Evolutionary conservation across 345 rosid genomes (phyloP), one percentile per base, ranked within the genome.

Genomic region (Mercurialis annua): DNA sequence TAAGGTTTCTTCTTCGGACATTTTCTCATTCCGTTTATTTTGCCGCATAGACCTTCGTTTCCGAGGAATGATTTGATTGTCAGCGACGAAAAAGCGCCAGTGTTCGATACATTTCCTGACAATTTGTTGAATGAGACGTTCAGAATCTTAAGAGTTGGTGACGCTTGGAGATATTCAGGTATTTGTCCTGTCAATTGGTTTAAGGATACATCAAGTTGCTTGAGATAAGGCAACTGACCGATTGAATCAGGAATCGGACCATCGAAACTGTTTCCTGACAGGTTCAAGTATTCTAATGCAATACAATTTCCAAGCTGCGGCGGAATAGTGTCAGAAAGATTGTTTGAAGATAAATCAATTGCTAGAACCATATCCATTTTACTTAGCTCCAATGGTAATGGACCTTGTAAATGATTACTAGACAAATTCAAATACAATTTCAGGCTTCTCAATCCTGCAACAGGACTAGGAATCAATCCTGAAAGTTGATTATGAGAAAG

Each of bases 281-380:
- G 89, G 77, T 90, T 89, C 59, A 93, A 86, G 71, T 77, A 69
- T 77, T 93, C 97, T 1, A 93, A 78, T 14, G 99, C 97, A 82
- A 89, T 87, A 86, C 95, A 90, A 80, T 84, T 87, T 69, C 86
- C 92, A 18, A 93, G 83, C 69, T 90, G 96, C 10, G 87, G 63
- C 0, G 92, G 97, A 29, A 93, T 81, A 14, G 83, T 65, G 48
- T 95, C 81, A 0, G 95, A 90, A 63, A 90, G 82, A 64, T 83
- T 70, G 79, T 93, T 93, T 14, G 80, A 85, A 50, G 99, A 90
- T 12, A 93, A 69, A 83, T 93, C 99, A 69, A 93, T 75, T 26
- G 91, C 87, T 23, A 93, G 79, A 62, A 90, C 96, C 99, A 90
- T 93, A 78, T 90, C 96, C 97, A 93, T 93, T 76, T 89, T 93